phyloP scores from a whole-genome alignment of 345 rosid genomes.

The Clausena lansium region DNA sequence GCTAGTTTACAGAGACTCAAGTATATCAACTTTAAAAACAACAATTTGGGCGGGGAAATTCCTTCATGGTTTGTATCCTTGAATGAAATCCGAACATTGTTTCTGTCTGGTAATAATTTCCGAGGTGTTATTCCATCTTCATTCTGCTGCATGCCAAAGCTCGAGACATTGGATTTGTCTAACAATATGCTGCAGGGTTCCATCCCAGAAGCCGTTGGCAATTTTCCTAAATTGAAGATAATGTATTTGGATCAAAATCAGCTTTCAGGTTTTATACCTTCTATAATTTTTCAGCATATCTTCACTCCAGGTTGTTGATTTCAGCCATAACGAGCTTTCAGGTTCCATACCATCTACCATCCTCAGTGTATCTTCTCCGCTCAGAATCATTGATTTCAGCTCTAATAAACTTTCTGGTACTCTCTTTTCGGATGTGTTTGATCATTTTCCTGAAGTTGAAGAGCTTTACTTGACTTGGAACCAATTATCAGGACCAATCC shows the following conservation, averaged over 20 bases:
- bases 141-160: neutral
- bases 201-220: neutral
- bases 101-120: conserved; percentile 3
- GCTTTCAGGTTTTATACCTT: conserved; percentile 24
- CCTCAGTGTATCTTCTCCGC: too few relatives aligned
- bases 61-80: neutral
- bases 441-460: neutral
- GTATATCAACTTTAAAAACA: too few relatives aligned
- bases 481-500: neutral
- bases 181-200: neutral
- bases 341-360: neutral
- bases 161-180: neutral
- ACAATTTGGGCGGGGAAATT: neutral
- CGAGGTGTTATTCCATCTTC: neutral
- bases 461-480: neutral
- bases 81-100: neutral
- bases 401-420: too few relatives aligned
- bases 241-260: conserved; percentile 1
- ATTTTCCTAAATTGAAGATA: neutral
- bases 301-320: neutral
- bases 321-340: neutral
- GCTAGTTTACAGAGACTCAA: too few relatives aligned
- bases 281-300: conserved; percentile 1
- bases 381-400: too few relatives aligned
- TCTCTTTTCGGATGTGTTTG: too few relatives aligned